Base-by-base conservation (phyloP, 1,284 basidiomycete genomes). In the Pholiota adiposa region DNA sequence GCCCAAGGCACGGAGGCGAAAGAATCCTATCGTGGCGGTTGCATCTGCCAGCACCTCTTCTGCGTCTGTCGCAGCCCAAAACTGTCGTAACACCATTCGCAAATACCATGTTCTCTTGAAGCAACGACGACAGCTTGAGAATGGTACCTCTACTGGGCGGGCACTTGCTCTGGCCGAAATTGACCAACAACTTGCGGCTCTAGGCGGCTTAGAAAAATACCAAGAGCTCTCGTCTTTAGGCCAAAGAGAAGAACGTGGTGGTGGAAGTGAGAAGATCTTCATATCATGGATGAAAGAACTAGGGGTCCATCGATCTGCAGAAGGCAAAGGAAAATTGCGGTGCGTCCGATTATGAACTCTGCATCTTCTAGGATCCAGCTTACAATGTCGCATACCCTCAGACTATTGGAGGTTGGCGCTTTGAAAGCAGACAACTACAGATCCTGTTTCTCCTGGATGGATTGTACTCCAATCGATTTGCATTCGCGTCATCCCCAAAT, bases 371-470 rank as follows among this genome's bases (percentile, higher is more conserved):
- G 25, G 25, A 50, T 21, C 4, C 36, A 56, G 38, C 25, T 16
- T n/a, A n/a, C n/a, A 25, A 16, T 54, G 36, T 44, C 19, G 51
- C 34, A 21, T 14, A 21, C 55, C n/a, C 41, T 38, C 63, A 94
- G 93, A 50, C 74, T 96, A 59, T 81, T 96, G 1, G 94, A 96
- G 75, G 90, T 96, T 2, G 94, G 94, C 0, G 94, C 94, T 18
- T 77, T 96, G 36, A 88, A 85, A 62, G 91, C 89, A 1, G 88
- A 93, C 68, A 96, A 96, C 72, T 95, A 92, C 67, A 75, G 73
- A 2, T 75, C 79, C 2, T 89, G 85, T 62, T 71, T 77, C 6
- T 75, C 80, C 0, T 96, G 93, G 92, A 86, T 96, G 49, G 77
- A 85, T 14, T 82, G 82, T 36, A 84, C 80, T 0, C 87, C 93